Base-by-base conservation (phyloP, 805 yeast species). In the Candida multigemmis region DNA sequence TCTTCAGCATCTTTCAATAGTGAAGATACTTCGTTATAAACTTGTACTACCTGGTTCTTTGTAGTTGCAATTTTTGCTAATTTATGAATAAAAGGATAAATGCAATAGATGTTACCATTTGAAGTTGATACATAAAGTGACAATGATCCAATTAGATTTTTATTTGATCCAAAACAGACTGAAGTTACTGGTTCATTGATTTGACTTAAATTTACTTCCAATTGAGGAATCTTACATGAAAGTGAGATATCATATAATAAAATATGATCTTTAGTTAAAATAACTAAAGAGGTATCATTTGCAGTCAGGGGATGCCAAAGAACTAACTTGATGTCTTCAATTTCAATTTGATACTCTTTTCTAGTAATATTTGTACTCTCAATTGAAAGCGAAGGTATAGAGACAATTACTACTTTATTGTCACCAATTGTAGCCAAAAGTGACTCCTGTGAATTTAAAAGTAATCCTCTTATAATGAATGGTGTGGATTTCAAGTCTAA, bases 151-250 rank as follows among this genome's bases (percentile, higher is more conserved):
- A 37, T 22, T 17, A 55, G 34, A 26, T 30, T 35, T 6, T 19
- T 19, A 6, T 21, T 26, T 1, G 58, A 48, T 0, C 61, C 63
- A 35, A 53, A 54, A 4, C 48, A 20, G 3, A 56, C 49, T 3
- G 58, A 48, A 1, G 40, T 33, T 2, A 45, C 48, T 2, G 11
- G 21, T 18, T 37, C 39, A n/a, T 36, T 24, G n/a, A n/a, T n/a
- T n/a, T n/a, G n/a, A n/a, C n/a, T 27, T 21, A 46, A 31, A 24
- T 44, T 36, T 7, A 49, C 26, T n/a, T n/a, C n/a, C n/a, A n/a
- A n/a, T n/a, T n/a, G n/a, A 5, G 57, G 53, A 4, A 22, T 22
- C n/a, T n/a, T 15, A 4, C 30, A 26, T 1, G 52, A 44, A 19
- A 40, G 29, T 5, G 41, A 27, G 4, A 47, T 14, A 27, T 50